These are phyloP conservation scores for Acacia acuminata DNA, from an alignment of 306 rosid genomes.

Conservation along the genomic window DNA sequence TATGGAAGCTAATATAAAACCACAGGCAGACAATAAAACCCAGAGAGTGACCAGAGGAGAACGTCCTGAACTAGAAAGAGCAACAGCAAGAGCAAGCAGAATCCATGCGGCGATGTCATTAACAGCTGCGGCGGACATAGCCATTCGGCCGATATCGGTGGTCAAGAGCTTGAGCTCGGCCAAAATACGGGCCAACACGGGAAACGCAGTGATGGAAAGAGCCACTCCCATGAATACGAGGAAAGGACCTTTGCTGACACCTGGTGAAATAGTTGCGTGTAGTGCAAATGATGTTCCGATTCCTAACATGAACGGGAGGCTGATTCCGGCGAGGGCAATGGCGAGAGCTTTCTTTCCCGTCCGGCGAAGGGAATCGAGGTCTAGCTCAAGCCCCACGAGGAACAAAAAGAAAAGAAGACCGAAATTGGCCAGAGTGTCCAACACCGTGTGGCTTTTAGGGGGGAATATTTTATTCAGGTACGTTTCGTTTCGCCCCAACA, in stretches of 20 bases:
- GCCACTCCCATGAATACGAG: constrained; percentile 78
- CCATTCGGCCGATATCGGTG: constrained; percentile 62
- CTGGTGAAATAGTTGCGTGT: constrained; percentile 51
- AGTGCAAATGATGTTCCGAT: constrained; percentile 64
- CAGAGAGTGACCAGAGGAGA: constrained; percentile 56
- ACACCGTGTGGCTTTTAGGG: constrained; percentile 51
- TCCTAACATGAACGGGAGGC: constrained; percentile 62
- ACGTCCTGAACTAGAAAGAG: constrained; percentile 46
- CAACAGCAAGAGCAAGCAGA: constrained; percentile 70
- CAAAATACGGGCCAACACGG: constrained; percentile 71
- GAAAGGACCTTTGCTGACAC: constrained; percentile 51
- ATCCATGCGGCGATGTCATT: constrained; percentile 84
- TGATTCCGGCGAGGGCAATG: constrained; percentile 68
- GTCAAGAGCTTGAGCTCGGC: constrained; percentile 75
- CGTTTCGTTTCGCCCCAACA: constrained; percentile 44
- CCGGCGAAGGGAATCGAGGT: constrained; percentile 44
- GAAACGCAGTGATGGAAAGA: constrained; percentile 76
- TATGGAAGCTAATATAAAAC: constrained; percentile 35
- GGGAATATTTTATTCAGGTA: constrained; percentile 57
- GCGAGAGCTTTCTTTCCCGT: constrained; percentile 61
- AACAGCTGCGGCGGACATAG: constrained; percentile 83
- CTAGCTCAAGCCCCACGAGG: constrained; percentile 66
- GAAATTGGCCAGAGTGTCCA: constrained; percentile 68
- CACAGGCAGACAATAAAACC: constrained; percentile 54
- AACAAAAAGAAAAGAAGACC: constrained; percentile 76